Evolutionary conservation across 2,329 filamentous ascomycete genomes (phyloP).

Genomic region (Alternaria longipes): DNA sequence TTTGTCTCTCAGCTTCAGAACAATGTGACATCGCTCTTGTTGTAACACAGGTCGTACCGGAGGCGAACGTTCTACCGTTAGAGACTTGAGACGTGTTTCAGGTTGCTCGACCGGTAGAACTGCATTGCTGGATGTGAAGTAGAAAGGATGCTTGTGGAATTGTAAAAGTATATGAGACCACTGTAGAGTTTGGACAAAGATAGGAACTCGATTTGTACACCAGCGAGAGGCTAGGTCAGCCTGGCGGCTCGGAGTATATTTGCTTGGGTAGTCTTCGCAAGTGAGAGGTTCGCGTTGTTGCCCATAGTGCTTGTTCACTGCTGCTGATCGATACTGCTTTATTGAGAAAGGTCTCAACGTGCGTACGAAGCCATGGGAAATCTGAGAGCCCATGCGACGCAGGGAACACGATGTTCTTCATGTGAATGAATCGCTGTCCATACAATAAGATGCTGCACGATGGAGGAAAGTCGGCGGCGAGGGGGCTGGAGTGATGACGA

Average conservation of each 20-base stretch:
- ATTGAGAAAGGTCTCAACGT: not conserved
- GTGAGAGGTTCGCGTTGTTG: not conserved
- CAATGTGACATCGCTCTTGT: not conserved
- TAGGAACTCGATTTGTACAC: not conserved
- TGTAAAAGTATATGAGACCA: slow-evolving; percentile 11
- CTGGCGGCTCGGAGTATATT: not conserved
- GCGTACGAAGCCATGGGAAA: too few species aligned
- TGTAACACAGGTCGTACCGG: slow-evolving; percentile 27
- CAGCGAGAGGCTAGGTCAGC: not conserved
- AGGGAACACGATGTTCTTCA: not conserved
- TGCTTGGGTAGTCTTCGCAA: not conserved
- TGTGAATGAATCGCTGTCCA: not conserved
- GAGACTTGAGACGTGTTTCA: not conserved
- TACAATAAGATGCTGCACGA: not conserved
- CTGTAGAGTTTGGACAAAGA: not conserved
- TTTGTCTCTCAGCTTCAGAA: not conserved
- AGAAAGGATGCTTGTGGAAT: not conserved
- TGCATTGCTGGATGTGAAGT: not conserved
- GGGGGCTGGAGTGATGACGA: not conserved
- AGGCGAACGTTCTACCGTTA: not conserved
- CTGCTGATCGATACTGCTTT: not conserved
- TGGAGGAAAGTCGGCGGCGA: not conserved
- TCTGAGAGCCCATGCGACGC: too few species aligned
- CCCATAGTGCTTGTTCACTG: not conserved
- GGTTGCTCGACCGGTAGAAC: not conserved